These are phyloP conservation scores for Yamadazyma friedrichii DNA, from an alignment of 1,139 yeast genomes.

Conservation along the genomic window DNA sequence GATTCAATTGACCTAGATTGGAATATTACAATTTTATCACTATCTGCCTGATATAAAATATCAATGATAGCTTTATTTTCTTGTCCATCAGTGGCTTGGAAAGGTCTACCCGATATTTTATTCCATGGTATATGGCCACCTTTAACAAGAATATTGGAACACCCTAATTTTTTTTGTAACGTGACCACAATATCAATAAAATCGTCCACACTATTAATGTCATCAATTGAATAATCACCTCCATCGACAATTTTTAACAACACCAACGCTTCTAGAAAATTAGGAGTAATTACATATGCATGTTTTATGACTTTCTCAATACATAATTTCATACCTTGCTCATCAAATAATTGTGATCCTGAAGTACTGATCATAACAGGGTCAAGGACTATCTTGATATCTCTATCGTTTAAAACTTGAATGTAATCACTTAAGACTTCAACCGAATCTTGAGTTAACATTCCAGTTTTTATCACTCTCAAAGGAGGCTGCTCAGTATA, in stretches of 20 bases:
- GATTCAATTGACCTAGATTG: conserved; percentile 51
- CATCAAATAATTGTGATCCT: conserved; percentile 57
- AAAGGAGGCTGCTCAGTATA: conserved; percentile 28
- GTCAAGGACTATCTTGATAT: conserved; percentile 58
- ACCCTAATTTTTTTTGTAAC: conserved; percentile 42
- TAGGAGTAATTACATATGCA: conserved; percentile 76
- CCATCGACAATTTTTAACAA: conserved; percentile 6
- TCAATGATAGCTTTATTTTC: conserved; percentile 46
- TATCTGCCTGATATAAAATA: conserved; percentile 52
- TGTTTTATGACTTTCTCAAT: conserved; percentile 48
- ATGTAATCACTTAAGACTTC: conserved; percentile 42
- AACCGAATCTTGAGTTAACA: conserved; percentile 65
- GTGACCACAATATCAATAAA: conserved; percentile 33
- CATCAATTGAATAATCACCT: not conserved
- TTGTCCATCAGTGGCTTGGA: conserved; percentile 15
- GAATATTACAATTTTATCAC: conserved; percentile 40
- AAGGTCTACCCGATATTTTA: conserved; percentile 16
- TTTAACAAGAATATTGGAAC: conserved; percentile 63
- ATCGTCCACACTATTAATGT: conserved; percentile 7
- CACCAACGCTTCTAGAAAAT: conserved; percentile 60
- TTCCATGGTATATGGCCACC: conserved; percentile 78
- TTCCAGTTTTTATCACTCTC: conserved; percentile 78
- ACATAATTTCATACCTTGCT: conserved; percentile 44
- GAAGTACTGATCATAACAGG: conserved; percentile 85
- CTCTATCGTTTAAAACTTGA: conserved; percentile 22